These are phyloP conservation scores for Testicularia cyperi DNA, from an alignment of 1,284 basidiomycete genomes.

Conservation along the genomic window DNA sequence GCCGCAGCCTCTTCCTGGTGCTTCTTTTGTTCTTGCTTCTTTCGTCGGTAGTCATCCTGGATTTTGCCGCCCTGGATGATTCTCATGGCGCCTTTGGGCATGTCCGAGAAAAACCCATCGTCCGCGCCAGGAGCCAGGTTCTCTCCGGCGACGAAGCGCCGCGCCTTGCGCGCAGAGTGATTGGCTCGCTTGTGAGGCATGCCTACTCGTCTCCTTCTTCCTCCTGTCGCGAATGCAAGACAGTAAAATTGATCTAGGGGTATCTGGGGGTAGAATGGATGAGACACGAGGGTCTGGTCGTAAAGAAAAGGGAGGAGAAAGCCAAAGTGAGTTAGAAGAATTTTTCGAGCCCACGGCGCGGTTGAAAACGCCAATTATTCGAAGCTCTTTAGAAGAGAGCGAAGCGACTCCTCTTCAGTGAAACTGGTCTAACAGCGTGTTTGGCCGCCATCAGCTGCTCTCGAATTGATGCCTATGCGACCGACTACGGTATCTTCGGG, in stretches of 20 bases:
- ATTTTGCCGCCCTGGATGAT: conserved; percentile 46
- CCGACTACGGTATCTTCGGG: no score
- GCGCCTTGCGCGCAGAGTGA: conserved; percentile 36
- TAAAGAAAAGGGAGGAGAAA: no score
- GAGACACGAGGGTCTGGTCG: no score
- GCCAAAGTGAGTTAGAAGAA: no score
- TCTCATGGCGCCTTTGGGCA: conserved; percentile 49
- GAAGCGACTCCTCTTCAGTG: no score
- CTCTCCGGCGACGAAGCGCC: conserved; percentile 33
- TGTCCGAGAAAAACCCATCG: conserved; percentile 31
- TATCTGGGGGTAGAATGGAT: neutral
- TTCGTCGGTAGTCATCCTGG: conserved; percentile 34
- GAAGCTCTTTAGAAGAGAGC: no score
- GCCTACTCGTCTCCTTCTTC: no score
- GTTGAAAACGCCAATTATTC: no score
- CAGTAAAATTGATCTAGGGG: neutral
- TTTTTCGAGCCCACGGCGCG: no score
- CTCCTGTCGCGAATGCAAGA: neutral
- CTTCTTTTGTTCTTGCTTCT: conserved; percentile 22
- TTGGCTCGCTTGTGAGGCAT: conserved; percentile 57
- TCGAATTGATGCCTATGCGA: no score
- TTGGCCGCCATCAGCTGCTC: no score
- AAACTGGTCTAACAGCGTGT: no score
- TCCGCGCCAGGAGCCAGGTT: conserved; percentile 35
- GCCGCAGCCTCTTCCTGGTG: conserved; percentile 10